Percentiles rank a stretch among this genome's conserved stretches.
Conservation (phyloP, 768 basidiomycete species). For the Boletus rufocinnamomeus region DNA sequence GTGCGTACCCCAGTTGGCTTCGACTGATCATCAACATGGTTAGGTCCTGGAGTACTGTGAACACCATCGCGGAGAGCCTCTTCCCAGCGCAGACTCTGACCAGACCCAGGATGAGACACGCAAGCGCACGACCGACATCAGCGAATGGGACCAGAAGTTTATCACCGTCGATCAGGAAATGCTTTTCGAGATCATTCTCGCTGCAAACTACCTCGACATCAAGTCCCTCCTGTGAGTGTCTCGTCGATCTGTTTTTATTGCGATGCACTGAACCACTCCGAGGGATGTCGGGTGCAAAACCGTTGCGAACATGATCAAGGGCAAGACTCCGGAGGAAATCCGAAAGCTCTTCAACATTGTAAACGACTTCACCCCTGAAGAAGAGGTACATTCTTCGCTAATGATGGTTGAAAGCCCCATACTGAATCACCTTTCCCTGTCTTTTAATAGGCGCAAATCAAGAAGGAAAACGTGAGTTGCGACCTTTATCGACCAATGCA, state of each 20-base stretch:
- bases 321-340: conserved; percentile 99
- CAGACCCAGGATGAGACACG: conserved; percentile 89
- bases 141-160: conserved; percentile 99
- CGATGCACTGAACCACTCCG: conserved; percentile 5
- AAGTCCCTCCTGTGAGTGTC: conserved; percentile 88
- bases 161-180: conserved; percentile 99
- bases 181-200: conserved; percentile 99
- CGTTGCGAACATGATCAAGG: conserved; percentile 99
- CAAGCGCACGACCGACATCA: conserved; percentile 97
- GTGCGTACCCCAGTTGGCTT: neutral
- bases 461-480: conserved; percentile 92
- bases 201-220: conserved; percentile 99
- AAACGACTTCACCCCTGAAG: conserved; percentile 98
- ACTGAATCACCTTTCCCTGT: conserved; percentile 14
- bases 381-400: conserved; percentile 66
- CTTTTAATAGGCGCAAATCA: conserved; percentile 82
- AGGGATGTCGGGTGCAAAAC: conserved; percentile 99
- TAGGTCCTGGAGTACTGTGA: conserved; percentile 99
- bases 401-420: neutral
- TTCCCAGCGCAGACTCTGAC: conserved; percentile 81
- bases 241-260: neutral
- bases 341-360: conserved; percentile 97
- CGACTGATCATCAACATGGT: conserved; percentile 3
- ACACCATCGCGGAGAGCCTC: conserved; percentile 96
- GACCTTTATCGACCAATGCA: neutral